Percentiles rank a stretch among this genome's conserved stretches.
Evolutionary conservation across 352 stramenopile genomes (phyloP).

Genomic region (Phytophthora cryptogea): DNA sequence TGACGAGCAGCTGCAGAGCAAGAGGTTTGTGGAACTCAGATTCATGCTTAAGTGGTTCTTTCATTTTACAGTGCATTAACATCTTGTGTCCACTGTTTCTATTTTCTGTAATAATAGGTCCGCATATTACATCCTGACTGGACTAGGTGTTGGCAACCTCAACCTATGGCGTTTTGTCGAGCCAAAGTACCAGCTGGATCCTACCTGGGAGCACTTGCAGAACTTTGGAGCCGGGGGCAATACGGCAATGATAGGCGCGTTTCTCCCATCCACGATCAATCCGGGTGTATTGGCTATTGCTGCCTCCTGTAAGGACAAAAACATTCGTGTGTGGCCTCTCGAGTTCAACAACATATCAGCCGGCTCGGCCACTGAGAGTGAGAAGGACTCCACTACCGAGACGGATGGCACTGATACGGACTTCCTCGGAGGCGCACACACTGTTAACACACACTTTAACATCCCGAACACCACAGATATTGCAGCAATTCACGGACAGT

Average conservation of each 20-base stretch:
- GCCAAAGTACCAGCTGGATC: constrained; percentile 30
- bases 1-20: constrained; percentile 13
- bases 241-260: constrained; percentile 56
- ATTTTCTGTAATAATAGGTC: constrained; percentile 20
- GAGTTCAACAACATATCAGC: constrained; percentile 28
- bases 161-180: constrained; percentile 82
- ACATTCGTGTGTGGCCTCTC: constrained; percentile 73
- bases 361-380: constrained; percentile 11
- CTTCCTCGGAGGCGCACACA: constrained; percentile 32
- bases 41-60: background rate
- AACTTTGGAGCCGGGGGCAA: constrained; percentile 58
- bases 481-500: constrained; percentile 55
- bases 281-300: constrained; percentile 46
- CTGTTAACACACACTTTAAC: constrained; percentile 58
- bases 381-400: constrained; percentile 30
- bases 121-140: constrained; percentile 77
- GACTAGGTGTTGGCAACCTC: constrained; percentile 70
- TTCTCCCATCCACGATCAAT: constrained; percentile 45
- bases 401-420: constrained; percentile 21
- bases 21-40: constrained; percentile 14
- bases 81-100: background rate
- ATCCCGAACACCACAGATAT: constrained; percentile 69
- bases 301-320: constrained; percentile 55
- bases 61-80: background rate
- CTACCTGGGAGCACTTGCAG: constrained; percentile 63